Evolutionary conservation across 768 basidiomycete species (phyloP).

Genomic region (Dacryopinax spathularia): DNA sequence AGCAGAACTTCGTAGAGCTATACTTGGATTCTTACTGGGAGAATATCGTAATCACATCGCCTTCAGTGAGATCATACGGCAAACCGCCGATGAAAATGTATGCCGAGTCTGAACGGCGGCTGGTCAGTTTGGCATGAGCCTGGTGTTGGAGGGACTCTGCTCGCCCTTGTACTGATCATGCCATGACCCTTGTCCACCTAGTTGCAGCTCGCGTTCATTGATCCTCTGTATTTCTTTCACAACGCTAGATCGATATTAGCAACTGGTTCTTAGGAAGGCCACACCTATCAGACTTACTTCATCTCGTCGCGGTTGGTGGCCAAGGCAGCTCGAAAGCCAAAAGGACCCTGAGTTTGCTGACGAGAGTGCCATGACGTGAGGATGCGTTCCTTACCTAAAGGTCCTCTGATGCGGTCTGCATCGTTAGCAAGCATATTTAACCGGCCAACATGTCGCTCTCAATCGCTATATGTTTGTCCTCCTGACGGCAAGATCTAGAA

Average conservation of each 20-base stretch:
- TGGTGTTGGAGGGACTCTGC: slow-evolving; percentile 9
- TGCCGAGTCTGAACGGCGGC: slow-evolving; percentile 55
- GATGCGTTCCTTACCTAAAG: not conserved
- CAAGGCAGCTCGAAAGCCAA: not conserved
- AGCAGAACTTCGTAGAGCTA: slow-evolving; percentile 5
- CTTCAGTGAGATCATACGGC: slow-evolving; percentile 79
- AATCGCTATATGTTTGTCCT: not conserved
- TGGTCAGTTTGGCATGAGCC: not conserved
- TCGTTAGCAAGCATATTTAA: too few relatives aligned
- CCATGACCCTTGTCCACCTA: slow-evolving; percentile 61
- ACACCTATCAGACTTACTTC: not conserved
- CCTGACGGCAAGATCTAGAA: not conserved
- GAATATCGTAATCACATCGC: slow-evolving; percentile 92
- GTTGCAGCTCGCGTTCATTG: slow-evolving; percentile 75
- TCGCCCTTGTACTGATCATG: slow-evolving; percentile 87
- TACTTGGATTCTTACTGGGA: slow-evolving; percentile 59
- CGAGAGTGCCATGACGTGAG: not conserved
- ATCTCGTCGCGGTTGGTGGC: not conserved
- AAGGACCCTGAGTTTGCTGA: not conserved
- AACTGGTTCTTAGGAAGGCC: not conserved
- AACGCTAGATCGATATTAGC: slow-evolving; percentile 38
- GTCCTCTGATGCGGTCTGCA: too few relatives aligned
- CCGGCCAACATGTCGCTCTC: too few relatives aligned
- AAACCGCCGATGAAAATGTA: slow-evolving; percentile 90
- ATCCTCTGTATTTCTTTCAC: slow-evolving; percentile 89